Evolutionary conservation across 352 stramenopile genomes (phyloP).

Genomic region (Thalassiosira ordinaria): DNA sequence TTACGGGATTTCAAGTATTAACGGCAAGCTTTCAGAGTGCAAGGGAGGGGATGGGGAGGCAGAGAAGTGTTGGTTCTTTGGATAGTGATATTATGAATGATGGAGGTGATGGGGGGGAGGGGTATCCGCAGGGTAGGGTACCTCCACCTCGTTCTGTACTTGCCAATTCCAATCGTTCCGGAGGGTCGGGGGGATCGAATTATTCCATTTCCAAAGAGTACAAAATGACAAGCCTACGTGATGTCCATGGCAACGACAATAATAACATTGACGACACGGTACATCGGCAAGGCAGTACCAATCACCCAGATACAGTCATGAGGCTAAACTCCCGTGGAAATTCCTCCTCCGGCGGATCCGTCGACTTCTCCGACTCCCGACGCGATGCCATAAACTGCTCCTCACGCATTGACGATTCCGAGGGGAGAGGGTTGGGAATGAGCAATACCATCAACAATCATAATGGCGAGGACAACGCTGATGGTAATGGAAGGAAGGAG

Average conservation of each 20-base stretch:
- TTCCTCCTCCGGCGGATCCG: background rate
- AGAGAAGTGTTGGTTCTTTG: too few species aligned
- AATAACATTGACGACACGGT: background rate
- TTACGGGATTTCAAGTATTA: conserved; percentile 25
- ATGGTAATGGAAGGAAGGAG: background rate
- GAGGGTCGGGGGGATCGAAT: too few species aligned
- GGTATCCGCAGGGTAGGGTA: too few species aligned
- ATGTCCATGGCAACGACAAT: conserved; percentile 2
- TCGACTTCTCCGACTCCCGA: conserved; percentile 3
- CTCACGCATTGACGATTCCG: background rate
- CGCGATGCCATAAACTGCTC: background rate
- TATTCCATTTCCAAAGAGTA: too few species aligned
- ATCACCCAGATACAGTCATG: too few species aligned
- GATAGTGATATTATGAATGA: too few species aligned
- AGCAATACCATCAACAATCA: background rate
- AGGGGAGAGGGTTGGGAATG: background rate
- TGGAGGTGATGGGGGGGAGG: too few species aligned
- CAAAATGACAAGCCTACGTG: too few species aligned
- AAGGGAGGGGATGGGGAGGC: background rate
- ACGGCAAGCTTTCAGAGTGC: conserved; percentile 7
- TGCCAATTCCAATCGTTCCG: too few species aligned
- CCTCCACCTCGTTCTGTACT: too few species aligned
- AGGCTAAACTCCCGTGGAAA: too few species aligned
- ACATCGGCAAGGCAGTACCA: too few species aligned
- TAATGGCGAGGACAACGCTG: background rate